Evolutionary conservation across 805 yeast species (phyloP), one percentile per base, ranked within the genome.

Genomic region (Kodamaea kakaduensis): DNA sequence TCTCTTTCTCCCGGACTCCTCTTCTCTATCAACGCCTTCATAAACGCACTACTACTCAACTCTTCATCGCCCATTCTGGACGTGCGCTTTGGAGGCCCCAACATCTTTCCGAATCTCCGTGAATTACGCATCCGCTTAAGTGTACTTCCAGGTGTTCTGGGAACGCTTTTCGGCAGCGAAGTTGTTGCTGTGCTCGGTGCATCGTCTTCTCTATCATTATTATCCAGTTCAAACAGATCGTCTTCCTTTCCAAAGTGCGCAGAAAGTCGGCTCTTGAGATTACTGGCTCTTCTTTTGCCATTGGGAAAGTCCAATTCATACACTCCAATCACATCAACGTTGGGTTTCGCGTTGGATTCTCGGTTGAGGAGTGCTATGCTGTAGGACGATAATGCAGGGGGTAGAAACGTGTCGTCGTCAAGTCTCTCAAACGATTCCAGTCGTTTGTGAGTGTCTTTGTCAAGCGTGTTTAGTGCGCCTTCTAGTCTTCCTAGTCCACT

Each of bases 341-440:
- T 13, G 24, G 48, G 41, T 9, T 23, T 19, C 20, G 48, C 48
- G 9, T 17, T 13, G 25, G 10, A 15, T 26, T 26, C 56, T 42
- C 20, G 64, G 25, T 69, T 64, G 24, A 77, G 55, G 16, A 77
- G 54, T 17, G 78, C 81, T 14, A 73, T 61, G 23, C 79, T 75
- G 47, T 76, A 78, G 5, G 76, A 67, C 48, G 81, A 76, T 40
- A 77, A 59, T 9, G 75, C 76, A 2, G 84, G 84, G 1, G 82
- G 82, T 28, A 71, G 62, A 47, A 72, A 72, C 25, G 73, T 70
- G 41, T 64, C 69, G 41, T 75, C 81, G 28, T 70, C 76, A 18
- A 23, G 25, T 12, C 25, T 12, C 12, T 20, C 14, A 9, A n/a
- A 14, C 25, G 5, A 23, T 6, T 6, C 9, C 10, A 23, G 10